Evolutionary conservation across 345 rosid species (phyloP), one percentile per base, ranked within the genome.

Genomic region (Brassica nigra): DNA sequence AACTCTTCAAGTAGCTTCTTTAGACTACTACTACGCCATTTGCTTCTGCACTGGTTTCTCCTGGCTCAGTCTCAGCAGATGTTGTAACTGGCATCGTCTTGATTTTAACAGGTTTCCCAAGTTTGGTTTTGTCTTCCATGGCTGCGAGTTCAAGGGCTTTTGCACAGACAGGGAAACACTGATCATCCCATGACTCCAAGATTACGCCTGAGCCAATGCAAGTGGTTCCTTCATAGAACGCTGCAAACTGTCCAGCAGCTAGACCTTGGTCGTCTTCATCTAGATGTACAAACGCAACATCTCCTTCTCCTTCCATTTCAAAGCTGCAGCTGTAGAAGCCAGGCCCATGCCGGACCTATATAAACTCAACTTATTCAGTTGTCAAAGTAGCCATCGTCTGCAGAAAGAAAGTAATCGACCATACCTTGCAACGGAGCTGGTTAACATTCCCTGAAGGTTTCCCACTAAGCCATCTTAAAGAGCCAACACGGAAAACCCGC

Each of bases 341-440:
- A 30, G 97, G 94, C 70, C 97, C 97, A 70, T 95, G 99, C 63
- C 99, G 89, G 65, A 92, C 99, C 98, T 92, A 59, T 92, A 59
- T 84, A 75, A 61, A 75, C 82, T 68, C 70, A 62, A 49, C 9
- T 68, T 68, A 49, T 74, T 42, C 8, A 73, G 3, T 14, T 23
- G 27, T 14, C 12, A 20, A 37, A 29, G 69, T 42, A 59, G 12
- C 54, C 34, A 33, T 61, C 55, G 27, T n/a, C 15, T 27, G 47
- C 49, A 4, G 15, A 73, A 4, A 4, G 15, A 73, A 4, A 67
- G 58, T 68, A 33, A 67, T 3, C 54, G 10, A 11, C 34, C 36
- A 37, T 77, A 92, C 98, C 97, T 95, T 92, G 84, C 99, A 91
- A 57, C 73, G 89, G 76, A 95, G 90, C 88, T 86, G 73, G 71